Conservation (phyloP, 257 asterid species). For the Verbena officinalis region DNA sequence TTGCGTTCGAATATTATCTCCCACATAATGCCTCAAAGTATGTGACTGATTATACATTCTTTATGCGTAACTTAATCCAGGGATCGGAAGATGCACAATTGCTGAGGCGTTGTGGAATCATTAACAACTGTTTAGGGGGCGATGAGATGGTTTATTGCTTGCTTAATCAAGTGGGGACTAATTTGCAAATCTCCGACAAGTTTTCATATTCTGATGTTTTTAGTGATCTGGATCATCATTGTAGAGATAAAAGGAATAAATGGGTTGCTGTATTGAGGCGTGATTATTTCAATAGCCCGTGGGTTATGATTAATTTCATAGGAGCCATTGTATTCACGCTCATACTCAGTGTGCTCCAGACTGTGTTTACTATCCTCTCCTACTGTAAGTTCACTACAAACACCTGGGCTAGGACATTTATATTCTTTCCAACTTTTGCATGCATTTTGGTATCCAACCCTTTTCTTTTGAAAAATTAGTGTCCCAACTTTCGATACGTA, state of each 20-base stretch:
- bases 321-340: conserved; percentile 21
- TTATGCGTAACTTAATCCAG: conserved; percentile 23
- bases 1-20: conserved; percentile 20
- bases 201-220: conserved; percentile 18
- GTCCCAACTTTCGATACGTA: no score
- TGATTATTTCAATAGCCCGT: conserved; percentile 27
- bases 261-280: conserved; percentile 29
- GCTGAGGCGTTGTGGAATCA: conserved; percentile 12
- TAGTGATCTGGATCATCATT: neutral
- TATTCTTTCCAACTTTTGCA: no score
- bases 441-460: no score
- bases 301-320: conserved; percentile 18
- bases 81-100: conserved; percentile 17
- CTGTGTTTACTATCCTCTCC: conserved; percentile 23
- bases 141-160: conserved; percentile 13
- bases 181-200: neutral
- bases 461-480: no score
- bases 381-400: conserved; percentile 26
- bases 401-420: no score
- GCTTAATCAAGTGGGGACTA: conserved; percentile 6
- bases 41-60: conserved; percentile 13
- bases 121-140: conserved; percentile 26
- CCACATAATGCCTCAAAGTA: neutral
- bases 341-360: neutral
- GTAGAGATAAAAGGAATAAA: neutral